Evolutionary conservation across 345 rosid species (phyloP).

Genomic region (Eucalyptus albens): DNA sequence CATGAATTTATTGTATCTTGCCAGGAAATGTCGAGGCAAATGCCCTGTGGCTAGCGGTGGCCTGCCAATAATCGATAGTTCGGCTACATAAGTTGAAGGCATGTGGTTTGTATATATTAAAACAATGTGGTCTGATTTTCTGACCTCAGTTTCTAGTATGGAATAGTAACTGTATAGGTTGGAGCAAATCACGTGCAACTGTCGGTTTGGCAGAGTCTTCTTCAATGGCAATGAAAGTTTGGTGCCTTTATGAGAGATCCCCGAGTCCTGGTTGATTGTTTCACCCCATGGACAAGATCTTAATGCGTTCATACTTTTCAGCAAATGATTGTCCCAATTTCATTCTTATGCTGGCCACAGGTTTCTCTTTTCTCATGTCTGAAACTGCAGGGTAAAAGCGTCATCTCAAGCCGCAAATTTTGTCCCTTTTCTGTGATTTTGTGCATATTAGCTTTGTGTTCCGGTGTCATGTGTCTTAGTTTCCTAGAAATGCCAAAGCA

Average conservation of each 20-base stretch:
- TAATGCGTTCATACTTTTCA: neutral
- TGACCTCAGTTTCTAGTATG: neutral
- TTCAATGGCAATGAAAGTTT: neutral
- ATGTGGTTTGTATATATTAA: neutral
- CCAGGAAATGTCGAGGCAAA: neutral
- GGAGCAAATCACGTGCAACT: neutral
- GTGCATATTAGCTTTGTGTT: neutral
- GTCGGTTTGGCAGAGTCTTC: neutral
- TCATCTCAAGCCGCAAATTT: neutral
- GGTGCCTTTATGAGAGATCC: neutral
- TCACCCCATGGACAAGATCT: neutral
- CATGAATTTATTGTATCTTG: neutral
- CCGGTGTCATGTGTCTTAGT: neutral
- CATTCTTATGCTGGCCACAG: neutral
- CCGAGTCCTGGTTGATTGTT: neutral
- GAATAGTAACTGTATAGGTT: neutral
- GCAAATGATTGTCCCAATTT: neutral
- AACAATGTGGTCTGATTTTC: neutral
- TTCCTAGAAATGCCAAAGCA: neutral
- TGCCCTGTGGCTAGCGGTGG: neutral
- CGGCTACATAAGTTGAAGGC: neutral
- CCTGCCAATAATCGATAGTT: neutral
- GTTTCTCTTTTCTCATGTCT: neutral
- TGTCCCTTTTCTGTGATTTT: neutral
- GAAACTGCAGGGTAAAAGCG: conserved; percentile 36